Evolutionary conservation across 2,329 filamentous ascomycete species (phyloP), one percentile per base, ranked within the genome.

Genomic region (Septoria petroselini): DNA sequence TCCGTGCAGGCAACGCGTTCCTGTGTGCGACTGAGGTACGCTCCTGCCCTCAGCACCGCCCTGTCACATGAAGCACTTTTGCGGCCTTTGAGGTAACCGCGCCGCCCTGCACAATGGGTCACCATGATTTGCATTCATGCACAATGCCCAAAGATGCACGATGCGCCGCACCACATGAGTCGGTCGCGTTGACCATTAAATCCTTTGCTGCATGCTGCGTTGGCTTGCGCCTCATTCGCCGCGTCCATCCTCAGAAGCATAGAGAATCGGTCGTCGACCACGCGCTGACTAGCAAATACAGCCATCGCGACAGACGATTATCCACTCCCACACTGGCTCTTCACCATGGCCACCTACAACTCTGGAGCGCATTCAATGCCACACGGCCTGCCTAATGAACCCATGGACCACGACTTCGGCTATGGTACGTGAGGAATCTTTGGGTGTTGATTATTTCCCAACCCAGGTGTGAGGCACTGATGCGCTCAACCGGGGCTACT

Each of bases 21-120:
- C 50, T 55, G 55, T 48, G 57, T 59, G 42, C 57, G 29, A 59
- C 57, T 30, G 38, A 52, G 52, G 57, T 59, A 39, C 50, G 55
- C 57, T 38, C 12, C 48, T 35, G 41, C 45, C 52, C 54, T 55
- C 55, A 31, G 40, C 50, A 29, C 50, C 18, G 43, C 41, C 39
- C 41, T 44, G 48, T 55, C 50, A 53, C 48, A 47, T 41, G 50
- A 40, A 43, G 30, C 42, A 38, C 12, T 34, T 48, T 31, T 37
- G 52, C 35, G 41, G 37, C 48, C 48, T 46, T 30, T 44, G 48
- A 48, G 52, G 54, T 57, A 54, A 54, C n/a, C 54, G 15, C 47
- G 30, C 30, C 31, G 46, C 45, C 54, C 35, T 41, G 38, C 41
- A 41, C 48, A 49, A 19, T 53, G 45, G n/a, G 53, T 41, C 52